phyloP scores from a whole-genome alignment of 139 green algal species.

The Chlorella sp. region DNA sequence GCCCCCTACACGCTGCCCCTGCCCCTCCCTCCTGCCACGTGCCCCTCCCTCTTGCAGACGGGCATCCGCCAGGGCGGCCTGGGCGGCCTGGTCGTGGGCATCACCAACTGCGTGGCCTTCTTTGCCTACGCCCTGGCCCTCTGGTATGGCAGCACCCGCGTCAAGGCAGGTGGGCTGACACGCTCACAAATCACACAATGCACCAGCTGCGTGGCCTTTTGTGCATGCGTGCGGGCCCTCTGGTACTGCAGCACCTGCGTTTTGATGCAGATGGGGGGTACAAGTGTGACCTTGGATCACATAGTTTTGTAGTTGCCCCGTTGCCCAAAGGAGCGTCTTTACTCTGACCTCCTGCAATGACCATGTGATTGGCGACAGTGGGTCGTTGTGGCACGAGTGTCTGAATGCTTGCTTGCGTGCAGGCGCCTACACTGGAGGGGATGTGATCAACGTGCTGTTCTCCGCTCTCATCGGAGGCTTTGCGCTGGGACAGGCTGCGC shows the following conservation, averaged over 20 bases:
- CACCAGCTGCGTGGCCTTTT: background rate
- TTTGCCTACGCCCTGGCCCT: conserved; percentile 74
- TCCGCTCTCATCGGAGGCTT: conserved; percentile 80
- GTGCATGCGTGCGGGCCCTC: too few relatives aligned
- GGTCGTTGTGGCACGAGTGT: too few relatives aligned
- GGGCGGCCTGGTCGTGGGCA: conserved; percentile 54
- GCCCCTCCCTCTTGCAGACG: conserved; percentile 10
- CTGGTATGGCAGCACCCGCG: conserved; percentile 74
- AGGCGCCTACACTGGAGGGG: conserved; percentile 14
- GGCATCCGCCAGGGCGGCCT: conserved; percentile 51
- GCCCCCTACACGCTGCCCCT: background rate
- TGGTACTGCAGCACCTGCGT: too few relatives aligned
- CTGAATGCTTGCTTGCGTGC: background rate
- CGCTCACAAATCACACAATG: too few relatives aligned
- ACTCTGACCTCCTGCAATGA: too few relatives aligned
- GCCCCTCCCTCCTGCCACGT: background rate
- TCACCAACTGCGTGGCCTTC: conserved; percentile 44
- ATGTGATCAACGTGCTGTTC: conserved; percentile 82
- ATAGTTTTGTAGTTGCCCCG: too few relatives aligned
- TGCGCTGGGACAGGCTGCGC: conserved; percentile 61
- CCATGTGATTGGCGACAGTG: too few relatives aligned
- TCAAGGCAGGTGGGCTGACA: conserved; percentile 62
- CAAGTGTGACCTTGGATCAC: too few relatives aligned
- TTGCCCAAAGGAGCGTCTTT: too few relatives aligned
- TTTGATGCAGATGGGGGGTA: too few relatives aligned